Evolutionary conservation across 345 rosid species (phyloP).

Genomic region (Gossypium australe): DNA sequence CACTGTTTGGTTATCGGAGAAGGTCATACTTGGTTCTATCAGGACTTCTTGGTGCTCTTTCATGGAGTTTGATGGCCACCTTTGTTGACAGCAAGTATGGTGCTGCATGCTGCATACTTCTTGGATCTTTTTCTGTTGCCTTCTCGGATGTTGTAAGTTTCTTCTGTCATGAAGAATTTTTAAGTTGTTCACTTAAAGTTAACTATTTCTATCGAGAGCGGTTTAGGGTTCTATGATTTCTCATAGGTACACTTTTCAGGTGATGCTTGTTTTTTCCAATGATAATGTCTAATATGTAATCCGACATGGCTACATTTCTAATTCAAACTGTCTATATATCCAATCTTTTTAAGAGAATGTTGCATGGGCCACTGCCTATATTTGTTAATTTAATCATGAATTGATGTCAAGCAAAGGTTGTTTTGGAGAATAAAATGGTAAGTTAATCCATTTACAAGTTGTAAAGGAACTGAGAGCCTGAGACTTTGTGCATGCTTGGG

Average conservation of each 20-base stretch:
- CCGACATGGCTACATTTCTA: neutral
- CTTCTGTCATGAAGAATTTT: neutral
- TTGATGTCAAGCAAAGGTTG: neutral
- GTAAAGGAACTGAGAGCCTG: neutral
- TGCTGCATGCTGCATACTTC: conserved; percentile 84
- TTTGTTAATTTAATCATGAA: neutral
- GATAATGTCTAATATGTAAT: neutral
- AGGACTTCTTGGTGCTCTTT: conserved; percentile 91
- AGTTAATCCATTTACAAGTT: conserved; percentile 7
- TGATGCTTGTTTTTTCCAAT: neutral
- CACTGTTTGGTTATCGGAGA: conserved; percentile 92
- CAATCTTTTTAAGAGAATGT: neutral
- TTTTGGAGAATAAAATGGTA: neutral
- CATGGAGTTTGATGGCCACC: conserved; percentile 95
- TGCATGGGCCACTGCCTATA: neutral
- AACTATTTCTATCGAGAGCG: neutral
- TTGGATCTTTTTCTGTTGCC: conserved; percentile 94
- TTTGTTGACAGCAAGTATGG: conserved; percentile 80
- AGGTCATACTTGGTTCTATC: conserved; percentile 94
- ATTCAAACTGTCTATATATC: neutral
- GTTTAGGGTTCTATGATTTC: neutral
- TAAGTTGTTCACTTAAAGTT: neutral
- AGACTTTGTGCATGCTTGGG: neutral
- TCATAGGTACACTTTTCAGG: neutral
- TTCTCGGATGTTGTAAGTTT: conserved; percentile 89